Evolutionary conservation across 768 basidiomycete genomes (phyloP), one percentile per base, ranked within the genome.

Genomic region (Lepiota venenata): DNA sequence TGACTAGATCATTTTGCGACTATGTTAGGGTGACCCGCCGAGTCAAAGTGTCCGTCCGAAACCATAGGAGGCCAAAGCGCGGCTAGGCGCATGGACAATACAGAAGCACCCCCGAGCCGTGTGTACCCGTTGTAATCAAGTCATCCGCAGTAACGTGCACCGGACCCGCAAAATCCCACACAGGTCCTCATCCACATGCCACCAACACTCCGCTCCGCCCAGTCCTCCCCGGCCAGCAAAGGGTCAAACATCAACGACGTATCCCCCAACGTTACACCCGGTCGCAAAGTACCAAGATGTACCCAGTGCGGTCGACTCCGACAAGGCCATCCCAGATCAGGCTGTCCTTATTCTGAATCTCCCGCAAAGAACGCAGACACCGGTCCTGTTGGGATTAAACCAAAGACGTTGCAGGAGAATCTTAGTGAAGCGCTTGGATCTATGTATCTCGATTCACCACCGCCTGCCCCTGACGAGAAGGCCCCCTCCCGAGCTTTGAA

Each of bases 321-420:
- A 50, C 72, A 70, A 21, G 83, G 84, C 0, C 85, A 86, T 61
- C 84, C 84, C 15, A 81, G 83, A 42, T 79, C 80, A 0, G 83
- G 84, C 9, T 85, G 85, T 61, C 82, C 83, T 0, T 75, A 68
- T 52, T 66, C 63, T 18, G 72, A 75, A 41, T 64, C 73, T 1
- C 65, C 64, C 7, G 40, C 53, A 12, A 57, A 42, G 45, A 57
- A n/a, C 44, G 18, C 37, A 15, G 16, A 20, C 12, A 41, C 52
- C 3, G 39, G 44, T 41, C 43, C 22, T 15, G 29, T 25, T 9
- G 47, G 27, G 25, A 5, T 16, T 11, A 56, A 46, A 32, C 20
- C 41, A 38, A 36, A 32, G 47, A 40, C 32, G 5, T 39, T 59
- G 15, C 41, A 50, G 22, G 56, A 68, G 22, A 64, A 59, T 20